Percentiles rank a stretch among this genome's conserved stretches.
phyloP scores from a whole-genome alignment of 2,329 filamentous ascomycete species.

The Cladosporium velox region DNA sequence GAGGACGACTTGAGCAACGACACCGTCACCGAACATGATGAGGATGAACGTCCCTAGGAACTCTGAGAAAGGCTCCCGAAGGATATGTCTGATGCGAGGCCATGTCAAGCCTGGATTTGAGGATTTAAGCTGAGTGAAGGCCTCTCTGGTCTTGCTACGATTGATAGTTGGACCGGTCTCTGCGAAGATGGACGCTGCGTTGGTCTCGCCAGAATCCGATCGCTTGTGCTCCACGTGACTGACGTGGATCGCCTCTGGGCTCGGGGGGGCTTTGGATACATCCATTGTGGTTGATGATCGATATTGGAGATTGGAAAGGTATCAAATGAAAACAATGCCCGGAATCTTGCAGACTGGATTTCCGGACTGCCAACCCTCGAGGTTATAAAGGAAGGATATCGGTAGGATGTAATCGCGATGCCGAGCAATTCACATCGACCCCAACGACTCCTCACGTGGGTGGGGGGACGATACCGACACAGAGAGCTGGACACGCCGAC shows the following conservation, averaged over 20 bases:
- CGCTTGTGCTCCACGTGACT: constrained; percentile 28
- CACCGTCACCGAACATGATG: constrained; percentile 67
- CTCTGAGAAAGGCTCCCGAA: constrained; percentile 64
- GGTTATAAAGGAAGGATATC: not conserved
- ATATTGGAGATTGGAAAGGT: not conserved
- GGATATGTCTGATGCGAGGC: constrained; percentile 54
- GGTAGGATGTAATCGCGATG: constrained; percentile 16
- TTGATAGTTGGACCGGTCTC: constrained; percentile 33
- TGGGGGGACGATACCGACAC: not conserved
- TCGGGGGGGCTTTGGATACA: constrained; percentile 3
- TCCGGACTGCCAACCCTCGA: not conserved
- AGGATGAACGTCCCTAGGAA: constrained; percentile 70
- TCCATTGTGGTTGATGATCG: not conserved
- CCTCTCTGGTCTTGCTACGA: constrained; percentile 32
- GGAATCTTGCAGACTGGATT: not conserved
- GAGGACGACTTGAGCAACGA: constrained; percentile 68
- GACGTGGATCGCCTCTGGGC: constrained; percentile 23
- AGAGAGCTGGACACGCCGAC: constrained; percentile 9
- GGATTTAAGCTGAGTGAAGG: constrained; percentile 22
- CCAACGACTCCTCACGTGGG: constrained; percentile 16
- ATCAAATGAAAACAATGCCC: not conserved
- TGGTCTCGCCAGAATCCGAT: constrained; percentile 22
- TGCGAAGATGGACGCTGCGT: constrained; percentile 6
- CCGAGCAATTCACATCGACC: constrained; percentile 6
- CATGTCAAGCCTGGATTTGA: constrained; percentile 48